Percentiles rank a stretch among this genome's conserved stretches.
phyloP scores from a whole-genome alignment of 2,329 filamentous ascomycete genomes.

The Cercospora berteroae region DNA sequence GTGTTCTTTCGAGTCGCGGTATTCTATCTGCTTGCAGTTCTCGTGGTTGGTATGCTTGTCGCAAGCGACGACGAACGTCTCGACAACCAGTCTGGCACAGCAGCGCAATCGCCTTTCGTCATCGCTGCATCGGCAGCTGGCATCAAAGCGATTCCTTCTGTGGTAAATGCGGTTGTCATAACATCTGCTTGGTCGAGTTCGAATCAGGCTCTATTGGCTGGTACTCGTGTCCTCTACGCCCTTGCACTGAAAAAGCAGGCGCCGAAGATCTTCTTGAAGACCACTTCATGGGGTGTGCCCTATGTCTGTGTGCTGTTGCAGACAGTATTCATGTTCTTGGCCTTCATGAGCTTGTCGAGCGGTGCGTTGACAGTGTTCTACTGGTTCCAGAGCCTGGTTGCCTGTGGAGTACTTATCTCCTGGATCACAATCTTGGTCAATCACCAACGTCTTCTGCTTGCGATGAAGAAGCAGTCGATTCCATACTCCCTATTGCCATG shows the following conservation, averaged over 20 bases:
- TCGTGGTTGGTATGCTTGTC: conserved; percentile 42
- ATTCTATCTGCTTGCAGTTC: conserved; percentile 44
- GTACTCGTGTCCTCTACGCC: conserved; percentile 53
- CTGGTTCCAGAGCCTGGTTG: conserved; percentile 63
- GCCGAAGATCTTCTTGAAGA: conserved; percentile 51
- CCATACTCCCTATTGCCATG: conserved; percentile 28
- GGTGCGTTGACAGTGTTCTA: conserved; percentile 63
- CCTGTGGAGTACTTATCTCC: conserved; percentile 61
- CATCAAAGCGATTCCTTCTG: conserved; percentile 57
- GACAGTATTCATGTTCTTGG: conserved; percentile 32
- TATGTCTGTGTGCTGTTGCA: conserved; percentile 31
- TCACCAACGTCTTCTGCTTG: conserved; percentile 29
- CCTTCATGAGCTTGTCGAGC: conserved; percentile 33
- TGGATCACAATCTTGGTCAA: conserved; percentile 47
- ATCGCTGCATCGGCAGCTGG: conserved; percentile 61
- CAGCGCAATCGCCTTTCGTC: conserved; percentile 52
- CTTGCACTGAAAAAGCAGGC: conserved; percentile 64
- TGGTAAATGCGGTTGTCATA: conserved; percentile 67
- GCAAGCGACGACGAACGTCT: conserved; percentile 41
- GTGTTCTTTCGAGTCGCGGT: conserved; percentile 31
- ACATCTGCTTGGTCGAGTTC: conserved; percentile 62
- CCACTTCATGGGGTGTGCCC: conserved; percentile 30
- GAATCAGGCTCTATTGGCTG: conserved; percentile 55
- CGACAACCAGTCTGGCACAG: conserved; percentile 34
- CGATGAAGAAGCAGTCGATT: conserved; percentile 30